Evolutionary conservation across 176 grass and related monocot genomes (phyloP), one percentile per base, ranked within the genome.

Genomic region (Urochloa ruziziensis): DNA sequence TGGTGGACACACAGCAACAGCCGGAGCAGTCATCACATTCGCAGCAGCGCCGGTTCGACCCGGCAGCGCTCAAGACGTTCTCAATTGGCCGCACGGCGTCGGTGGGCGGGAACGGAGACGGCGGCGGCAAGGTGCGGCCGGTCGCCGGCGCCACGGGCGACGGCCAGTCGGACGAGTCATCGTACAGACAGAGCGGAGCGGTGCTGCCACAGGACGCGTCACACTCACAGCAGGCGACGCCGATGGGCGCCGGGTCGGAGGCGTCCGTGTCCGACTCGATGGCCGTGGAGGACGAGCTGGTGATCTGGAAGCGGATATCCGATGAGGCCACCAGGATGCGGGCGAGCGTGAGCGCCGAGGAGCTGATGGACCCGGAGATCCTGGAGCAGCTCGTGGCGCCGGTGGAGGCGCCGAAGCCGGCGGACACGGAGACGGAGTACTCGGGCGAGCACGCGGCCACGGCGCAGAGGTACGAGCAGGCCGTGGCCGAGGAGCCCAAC

Each of bases 61-160:
- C 34, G 0, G 44, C 53, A 47, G 39, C 65, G 21, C 23, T 90
- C 15, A 95, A 88, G 78, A 82, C 82, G 52, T 88, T 90, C 80
- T 79, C 92, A 29, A 2, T 59, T 12, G 89, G 82, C 43, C 80
- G 91, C 37, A 77, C 84, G 29, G 82, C 89, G 14, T 88, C 82
- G 28, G 82, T 98, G 61, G 87, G 80, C n/a, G 96, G 95, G 0
- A 89, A 74, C 84, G 78, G 87, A 70, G 85, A 83, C 16, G 89
- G 91, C 6, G 96, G 96, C 29, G 89, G 93, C 48, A 99, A 92
- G 81, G 90, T 88, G 16, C 77, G 78, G 68, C 93, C 91, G 11
- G 83, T 92, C 17, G 87, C 93, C 1, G 93, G 97, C 8, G 63
- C 93, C n/a, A 92, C 88, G 0, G 97, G 89, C 25, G 97, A 99